Evolutionary conservation across 192 early-diverging fungal species (phyloP).

Genomic region (Martensiomyces pterosporus): DNA sequence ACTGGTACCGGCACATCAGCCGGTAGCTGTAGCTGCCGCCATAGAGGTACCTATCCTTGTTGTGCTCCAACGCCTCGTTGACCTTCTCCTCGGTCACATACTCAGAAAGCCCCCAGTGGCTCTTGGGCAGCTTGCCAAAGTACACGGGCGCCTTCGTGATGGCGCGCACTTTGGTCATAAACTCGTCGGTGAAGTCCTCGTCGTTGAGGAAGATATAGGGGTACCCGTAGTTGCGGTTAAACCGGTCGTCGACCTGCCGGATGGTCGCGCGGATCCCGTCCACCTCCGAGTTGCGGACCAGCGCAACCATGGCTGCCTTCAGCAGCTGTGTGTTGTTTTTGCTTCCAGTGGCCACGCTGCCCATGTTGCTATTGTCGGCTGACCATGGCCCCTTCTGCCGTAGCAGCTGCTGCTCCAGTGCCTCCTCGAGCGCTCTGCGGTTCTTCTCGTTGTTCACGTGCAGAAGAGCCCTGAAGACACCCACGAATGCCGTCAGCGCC

Average conservation of each 20-base stretch:
- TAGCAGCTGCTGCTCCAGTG: background rate
- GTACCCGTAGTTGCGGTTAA: conserved; percentile 61
- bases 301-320: conserved; percentile 57
- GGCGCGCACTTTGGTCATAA: conserved; percentile 46
- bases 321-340: background rate
- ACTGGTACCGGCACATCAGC: conserved; percentile 42
- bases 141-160: conserved; percentile 55
- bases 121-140: conserved; percentile 59
- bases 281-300: conserved; percentile 69
- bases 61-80: conserved; percentile 50
- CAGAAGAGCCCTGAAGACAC: too few relatives aligned
- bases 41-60: conserved; percentile 51
- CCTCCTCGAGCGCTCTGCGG: too few relatives aligned
- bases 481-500: too few relatives aligned
- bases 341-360: background rate
- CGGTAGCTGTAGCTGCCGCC: conserved; percentile 65
- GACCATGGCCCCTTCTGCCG: background rate
- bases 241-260: conserved; percentile 68
- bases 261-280: conserved; percentile 57
- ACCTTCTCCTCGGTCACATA: conserved; percentile 64
- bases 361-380: too few relatives aligned
- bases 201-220: conserved; percentile 74
- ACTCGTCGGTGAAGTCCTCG: conserved; percentile 59
- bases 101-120: conserved; percentile 71
- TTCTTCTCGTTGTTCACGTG: too few relatives aligned